Evolutionary conservation across 2,329 filamentous ascomycete genomes (phyloP), one percentile per base, ranked within the genome.

Genomic region (Calonectria ilicicola): DNA sequence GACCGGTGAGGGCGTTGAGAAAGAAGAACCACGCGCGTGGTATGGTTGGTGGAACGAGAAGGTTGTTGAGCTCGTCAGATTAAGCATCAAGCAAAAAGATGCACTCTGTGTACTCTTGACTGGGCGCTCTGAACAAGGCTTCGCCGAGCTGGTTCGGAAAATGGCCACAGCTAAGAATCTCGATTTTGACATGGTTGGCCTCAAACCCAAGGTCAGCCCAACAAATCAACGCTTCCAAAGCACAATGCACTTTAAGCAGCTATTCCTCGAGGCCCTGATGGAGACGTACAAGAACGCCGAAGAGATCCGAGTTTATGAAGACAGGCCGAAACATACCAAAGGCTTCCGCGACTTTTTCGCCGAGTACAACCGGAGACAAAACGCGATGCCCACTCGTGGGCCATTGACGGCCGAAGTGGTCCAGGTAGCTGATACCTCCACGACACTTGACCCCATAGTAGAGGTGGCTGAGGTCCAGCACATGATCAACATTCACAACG

Each of bases 41-140:
- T 87, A 94, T 70, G 95, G 95, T 42, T 98, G 95, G 94, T 99
- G 97, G 97, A 98, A 98, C 81, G 96, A 98, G 81, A 92, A 93
- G 78, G 93, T 99, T 72, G 92, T 91, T 67, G 91, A 95, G 78
- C 90, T 98, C 35, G 95, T 97, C 47, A 89, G 90, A 79, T 87
- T 98, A 69, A 96, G 93, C 82, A 94, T 94, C 87, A 86, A 93
- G 80, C 95, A 98, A 81, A 93, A 95, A 75, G 95, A 97, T 81
- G 94, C 94, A 0, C 86, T 98, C 44, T 95, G 91, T 64, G 93
- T 99, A 51, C 90, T 98, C 14, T 88, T 99, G 74, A 99, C 97
- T 1, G 97, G 97, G 29, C 91, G 97, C 47, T 91, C 92, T 40
- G 95, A 98, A 84, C 86, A 87, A 14, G 91, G 90, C 68, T 98